phyloP scores from a whole-genome alignment of 2,329 filamentous ascomycete species.

The Davidsoniella eucalypti region DNA sequence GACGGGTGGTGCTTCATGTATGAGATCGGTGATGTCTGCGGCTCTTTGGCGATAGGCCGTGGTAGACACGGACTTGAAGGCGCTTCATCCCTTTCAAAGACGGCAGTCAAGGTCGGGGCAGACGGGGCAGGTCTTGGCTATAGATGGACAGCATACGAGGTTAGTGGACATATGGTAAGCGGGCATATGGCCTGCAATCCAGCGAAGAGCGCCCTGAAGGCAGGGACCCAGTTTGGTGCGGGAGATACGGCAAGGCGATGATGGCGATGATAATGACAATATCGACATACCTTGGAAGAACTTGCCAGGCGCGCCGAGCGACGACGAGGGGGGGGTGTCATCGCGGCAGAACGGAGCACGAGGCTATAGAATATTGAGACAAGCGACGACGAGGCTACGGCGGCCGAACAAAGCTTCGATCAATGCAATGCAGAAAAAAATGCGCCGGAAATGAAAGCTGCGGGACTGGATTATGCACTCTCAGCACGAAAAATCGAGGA shows the following conservation, averaged over 20 bases:
- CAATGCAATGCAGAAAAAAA: background rate
- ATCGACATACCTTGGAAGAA: constrained; percentile 21
- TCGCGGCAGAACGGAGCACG: constrained; percentile 13
- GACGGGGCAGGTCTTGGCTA: constrained; percentile 18
- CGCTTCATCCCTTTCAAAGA: constrained; percentile 28
- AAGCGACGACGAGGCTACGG: too few relatives aligned
- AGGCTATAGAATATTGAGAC: background rate
- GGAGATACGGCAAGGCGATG: too few relatives aligned
- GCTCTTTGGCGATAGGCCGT: background rate
- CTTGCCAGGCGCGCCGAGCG: constrained; percentile 28
- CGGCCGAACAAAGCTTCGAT: background rate
- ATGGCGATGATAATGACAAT: background rate
- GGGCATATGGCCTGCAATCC: background rate
- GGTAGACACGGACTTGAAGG: constrained; percentile 14
- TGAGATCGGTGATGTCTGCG: constrained; percentile 8
- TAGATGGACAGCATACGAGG: constrained; percentile 5
- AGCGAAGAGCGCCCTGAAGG: too few relatives aligned
- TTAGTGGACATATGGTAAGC: constrained; percentile 14
- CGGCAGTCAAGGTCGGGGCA: constrained; percentile 23
- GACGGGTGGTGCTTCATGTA: constrained; percentile 17
- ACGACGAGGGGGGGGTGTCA: constrained; percentile 27
- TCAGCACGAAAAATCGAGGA: too few relatives aligned
- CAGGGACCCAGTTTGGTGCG: too few relatives aligned
- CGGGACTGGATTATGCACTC: background rate
- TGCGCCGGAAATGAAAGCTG: background rate